phyloP scores from a whole-genome alignment of 768 basidiomycete genomes.

The Suillus decipiens region DNA sequence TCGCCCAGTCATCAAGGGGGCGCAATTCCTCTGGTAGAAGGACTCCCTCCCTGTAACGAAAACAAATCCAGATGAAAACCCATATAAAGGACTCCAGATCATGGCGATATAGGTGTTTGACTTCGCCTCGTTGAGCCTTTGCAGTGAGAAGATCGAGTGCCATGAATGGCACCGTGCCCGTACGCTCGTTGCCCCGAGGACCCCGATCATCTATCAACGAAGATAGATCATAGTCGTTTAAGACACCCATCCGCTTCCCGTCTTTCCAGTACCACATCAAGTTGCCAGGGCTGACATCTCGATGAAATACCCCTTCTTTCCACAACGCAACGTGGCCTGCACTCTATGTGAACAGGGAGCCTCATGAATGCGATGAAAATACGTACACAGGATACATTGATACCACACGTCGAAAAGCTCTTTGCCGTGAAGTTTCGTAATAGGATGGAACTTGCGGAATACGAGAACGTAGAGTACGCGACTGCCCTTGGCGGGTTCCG shows the following conservation, averaged over 20 bases:
- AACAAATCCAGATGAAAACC: not conserved
- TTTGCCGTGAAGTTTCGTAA: too few species aligned
- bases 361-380: too few species aligned
- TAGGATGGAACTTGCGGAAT: too few species aligned
- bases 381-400: too few species aligned
- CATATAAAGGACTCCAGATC: not conserved
- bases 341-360: not conserved
- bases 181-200: not conserved
- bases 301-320: not conserved
- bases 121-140: not conserved
- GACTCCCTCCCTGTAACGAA: not conserved
- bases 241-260: constrained; percentile 11
- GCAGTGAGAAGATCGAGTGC: not conserved
- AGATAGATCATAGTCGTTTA: constrained; percentile 16
- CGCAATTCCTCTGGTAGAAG: not conserved
- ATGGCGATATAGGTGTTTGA: not conserved
- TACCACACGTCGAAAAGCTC: too few species aligned
- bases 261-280: constrained; percentile 14
- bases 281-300: constrained; percentile 15
- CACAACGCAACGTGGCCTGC: not conserved
- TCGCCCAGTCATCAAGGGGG: not conserved
- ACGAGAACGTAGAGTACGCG: not conserved
- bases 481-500: not conserved
- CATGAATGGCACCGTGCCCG: not conserved
- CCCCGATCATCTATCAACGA: not conserved